Evolutionary conservation across 768 basidiomycete species (phyloP).

Genomic region (Kwoniella bestiolae): DNA sequence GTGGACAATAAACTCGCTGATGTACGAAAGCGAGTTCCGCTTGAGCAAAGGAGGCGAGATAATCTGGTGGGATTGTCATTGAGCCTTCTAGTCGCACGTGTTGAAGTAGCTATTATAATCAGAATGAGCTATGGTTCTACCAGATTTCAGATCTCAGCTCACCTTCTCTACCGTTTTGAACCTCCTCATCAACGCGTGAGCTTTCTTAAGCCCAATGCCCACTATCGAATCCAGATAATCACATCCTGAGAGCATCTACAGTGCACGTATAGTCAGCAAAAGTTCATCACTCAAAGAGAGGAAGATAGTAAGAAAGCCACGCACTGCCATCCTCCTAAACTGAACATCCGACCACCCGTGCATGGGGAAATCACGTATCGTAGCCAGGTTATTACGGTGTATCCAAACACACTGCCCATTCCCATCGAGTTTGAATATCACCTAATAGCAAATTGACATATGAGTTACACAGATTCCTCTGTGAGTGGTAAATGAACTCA

Average conservation of each 20-base stretch:
- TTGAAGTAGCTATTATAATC: conserved; percentile 64
- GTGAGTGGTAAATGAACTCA: conserved; percentile 52
- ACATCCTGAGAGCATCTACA: conserved; percentile 58
- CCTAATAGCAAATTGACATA: too few relatives aligned
- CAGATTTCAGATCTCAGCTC: too few relatives aligned
- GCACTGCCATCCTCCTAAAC: conserved; percentile 83
- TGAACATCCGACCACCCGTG: conserved; percentile 86
- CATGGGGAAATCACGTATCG: conserved; percentile 70
- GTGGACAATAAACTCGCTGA: conserved; percentile 88
- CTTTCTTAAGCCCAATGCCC: conserved; percentile 92
- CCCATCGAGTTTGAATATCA: conserved; percentile 88
- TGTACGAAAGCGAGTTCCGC: conserved; percentile 92
- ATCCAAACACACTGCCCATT: conserved; percentile 60
- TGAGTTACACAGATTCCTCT: too few relatives aligned
- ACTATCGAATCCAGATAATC: conserved; percentile 74
- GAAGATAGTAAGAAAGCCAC: conserved; percentile 22
- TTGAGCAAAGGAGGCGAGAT: conserved; percentile 72
- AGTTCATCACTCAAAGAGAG: not conserved
- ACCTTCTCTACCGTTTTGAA: conserved; percentile 81
- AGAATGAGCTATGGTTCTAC: not conserved
- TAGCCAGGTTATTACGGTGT: conserved; percentile 56
- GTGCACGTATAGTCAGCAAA: too few relatives aligned
- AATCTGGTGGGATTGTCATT: conserved; percentile 75
- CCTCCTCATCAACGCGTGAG: conserved; percentile 77
- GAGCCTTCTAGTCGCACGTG: conserved; percentile 80